Conservation (phyloP, 495 filamentous ascomycete genomes). For the Parachaetomium inaequale region DNA sequence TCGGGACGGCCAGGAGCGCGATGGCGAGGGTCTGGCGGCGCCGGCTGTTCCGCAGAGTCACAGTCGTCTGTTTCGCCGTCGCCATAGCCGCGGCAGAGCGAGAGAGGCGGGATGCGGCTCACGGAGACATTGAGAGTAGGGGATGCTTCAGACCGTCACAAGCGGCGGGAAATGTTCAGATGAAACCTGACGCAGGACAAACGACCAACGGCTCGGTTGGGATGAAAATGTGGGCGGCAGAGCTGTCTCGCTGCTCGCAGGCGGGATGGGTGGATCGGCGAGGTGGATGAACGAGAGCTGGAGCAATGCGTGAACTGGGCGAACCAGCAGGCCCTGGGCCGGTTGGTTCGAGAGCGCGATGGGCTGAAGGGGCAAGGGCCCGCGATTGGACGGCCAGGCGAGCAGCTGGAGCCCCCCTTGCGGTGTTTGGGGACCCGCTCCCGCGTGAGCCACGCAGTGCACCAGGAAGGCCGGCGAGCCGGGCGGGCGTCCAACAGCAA, state of each 20-base stretch:
- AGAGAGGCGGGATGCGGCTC: constrained; percentile 18
- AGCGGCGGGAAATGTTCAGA: not conserved
- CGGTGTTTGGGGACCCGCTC: not conserved
- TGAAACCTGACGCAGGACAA: not conserved
- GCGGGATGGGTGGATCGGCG: not conserved
- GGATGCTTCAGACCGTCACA: constrained; percentile 2
- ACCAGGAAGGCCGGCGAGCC: not conserved
- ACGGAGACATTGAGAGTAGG: constrained; percentile 24
- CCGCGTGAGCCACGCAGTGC: not conserved
- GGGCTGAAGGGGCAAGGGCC: constrained; percentile 5
- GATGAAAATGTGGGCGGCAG: not conserved
- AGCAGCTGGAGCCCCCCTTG: not conserved
- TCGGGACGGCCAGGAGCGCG: constrained; percentile 19
- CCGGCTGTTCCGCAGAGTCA: constrained; percentile 17
- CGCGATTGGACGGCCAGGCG: not conserved
- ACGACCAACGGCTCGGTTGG: not conserved
- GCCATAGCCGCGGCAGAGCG: constrained; percentile 30
- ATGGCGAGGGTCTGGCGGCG: constrained; percentile 11
- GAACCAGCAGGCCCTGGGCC: not conserved
- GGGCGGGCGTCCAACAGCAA: too few relatives aligned
- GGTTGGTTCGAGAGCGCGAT: not conserved
- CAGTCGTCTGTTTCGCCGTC: constrained; percentile 21
- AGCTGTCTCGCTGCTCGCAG: not conserved
- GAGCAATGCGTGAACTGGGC: not conserved
- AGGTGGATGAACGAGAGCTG: not conserved